A percentile compares a stretch with the other conserved stretches of the same genome.
Conservation (phyloP, 257 asterid species). For the Vinca minor region DNA sequence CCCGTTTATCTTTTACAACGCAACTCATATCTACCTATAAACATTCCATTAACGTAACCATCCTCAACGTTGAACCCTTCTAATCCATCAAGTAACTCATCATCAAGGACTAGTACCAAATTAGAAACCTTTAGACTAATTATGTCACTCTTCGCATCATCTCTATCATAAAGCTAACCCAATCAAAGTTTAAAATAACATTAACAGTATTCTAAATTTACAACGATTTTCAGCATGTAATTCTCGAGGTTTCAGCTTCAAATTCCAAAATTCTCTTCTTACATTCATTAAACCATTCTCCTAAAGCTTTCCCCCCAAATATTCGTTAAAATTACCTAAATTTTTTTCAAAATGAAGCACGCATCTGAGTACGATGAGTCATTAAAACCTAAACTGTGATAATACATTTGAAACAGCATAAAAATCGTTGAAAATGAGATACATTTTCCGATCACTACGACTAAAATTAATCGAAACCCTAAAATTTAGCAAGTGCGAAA, state of each 20-base stretch:
- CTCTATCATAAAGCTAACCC: background rate
- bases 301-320: background rate
- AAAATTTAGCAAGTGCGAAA: background rate
- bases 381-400: background rate
- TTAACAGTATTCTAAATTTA: too few species aligned
- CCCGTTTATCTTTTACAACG: background rate
- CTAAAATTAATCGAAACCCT: slow-evolving; percentile 14
- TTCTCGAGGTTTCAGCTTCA: background rate
- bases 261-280: background rate
- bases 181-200: background rate
- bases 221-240: background rate
- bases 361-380: background rate
- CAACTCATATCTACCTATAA: background rate
- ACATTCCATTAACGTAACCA: background rate
- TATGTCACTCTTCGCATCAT: background rate
- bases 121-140: background rate
- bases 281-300: background rate
- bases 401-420: background rate
- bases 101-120: background rate
- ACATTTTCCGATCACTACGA: background rate
- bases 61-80: background rate
- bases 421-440: background rate
- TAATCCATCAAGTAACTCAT: background rate
- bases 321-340: background rate
- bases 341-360: background rate